Percentiles rank a stretch among this genome's conserved stretches.
Conservation (phyloP, 169 alveolate genomes). For the Plasmodium sp. region DNA sequence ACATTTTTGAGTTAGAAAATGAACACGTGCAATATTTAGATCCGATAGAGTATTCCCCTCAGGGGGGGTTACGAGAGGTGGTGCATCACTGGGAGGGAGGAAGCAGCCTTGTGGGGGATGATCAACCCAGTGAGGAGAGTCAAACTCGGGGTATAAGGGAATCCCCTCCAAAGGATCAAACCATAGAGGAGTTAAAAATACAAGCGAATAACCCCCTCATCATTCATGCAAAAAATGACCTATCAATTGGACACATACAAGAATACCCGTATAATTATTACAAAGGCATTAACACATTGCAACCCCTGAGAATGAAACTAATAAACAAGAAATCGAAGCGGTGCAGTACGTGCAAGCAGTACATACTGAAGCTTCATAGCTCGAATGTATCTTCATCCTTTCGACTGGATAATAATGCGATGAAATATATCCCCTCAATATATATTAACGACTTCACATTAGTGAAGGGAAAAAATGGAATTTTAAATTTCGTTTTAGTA, state of each 20-base stretch:
- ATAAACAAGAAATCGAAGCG: constrained; percentile 39
- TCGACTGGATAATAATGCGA: constrained; percentile 44
- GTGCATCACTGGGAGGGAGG: background rate
- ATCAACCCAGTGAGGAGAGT: background rate
- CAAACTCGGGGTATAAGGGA: background rate
- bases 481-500: constrained; percentile 46
- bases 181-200: background rate
- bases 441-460: constrained; percentile 56
- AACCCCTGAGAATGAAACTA: constrained; percentile 29
- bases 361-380: constrained; percentile 43
- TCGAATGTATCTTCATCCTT: constrained; percentile 14
- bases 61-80: background rate
- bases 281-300: constrained; percentile 19
- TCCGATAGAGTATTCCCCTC: background rate
- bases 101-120: background rate
- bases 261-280: constrained; percentile 61
- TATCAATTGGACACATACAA: constrained; percentile 25
- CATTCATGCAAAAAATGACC: constrained; percentile 6
- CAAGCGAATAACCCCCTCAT: background rate
- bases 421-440: constrained; percentile 49
- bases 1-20: constrained; percentile 43
- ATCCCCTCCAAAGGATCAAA: background rate
- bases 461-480: constrained; percentile 47
- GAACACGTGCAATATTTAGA: constrained; percentile 46
- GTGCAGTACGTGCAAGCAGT: constrained; percentile 33